phyloP scores from a whole-genome alignment of 768 basidiomycete genomes.

The Clathrus columnatus region DNA sequence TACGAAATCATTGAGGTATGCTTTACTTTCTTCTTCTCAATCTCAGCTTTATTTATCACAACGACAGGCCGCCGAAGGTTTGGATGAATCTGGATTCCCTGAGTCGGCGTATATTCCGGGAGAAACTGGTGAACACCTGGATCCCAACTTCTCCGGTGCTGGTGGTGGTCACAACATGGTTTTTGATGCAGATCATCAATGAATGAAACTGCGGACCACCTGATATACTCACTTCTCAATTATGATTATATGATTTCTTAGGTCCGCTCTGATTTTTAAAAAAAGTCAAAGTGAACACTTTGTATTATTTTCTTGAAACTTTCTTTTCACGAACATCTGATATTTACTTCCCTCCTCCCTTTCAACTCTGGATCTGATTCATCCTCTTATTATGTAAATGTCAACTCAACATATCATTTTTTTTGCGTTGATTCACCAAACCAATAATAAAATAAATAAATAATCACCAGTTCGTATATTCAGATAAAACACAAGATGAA shows the following conservation, averaged over 20 bases:
- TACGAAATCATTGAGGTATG: constrained; percentile 86
- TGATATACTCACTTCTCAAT: not conserved
- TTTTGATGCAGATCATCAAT: constrained; percentile 60
- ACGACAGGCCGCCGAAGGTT: constrained; percentile 67
- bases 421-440: too few relatives aligned
- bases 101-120: constrained; percentile 73
- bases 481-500: not conserved
- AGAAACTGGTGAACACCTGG: constrained; percentile 48
- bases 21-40: not conserved
- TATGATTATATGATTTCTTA: too few relatives aligned
- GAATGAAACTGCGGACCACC: too few relatives aligned
- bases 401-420: too few relatives aligned
- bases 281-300: too few relatives aligned
- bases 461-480: not conserved
- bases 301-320: too few relatives aligned
- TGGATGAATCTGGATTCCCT: constrained; percentile 79
- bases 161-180: constrained; percentile 33
- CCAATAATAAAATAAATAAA: too few relatives aligned
- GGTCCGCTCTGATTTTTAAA: too few relatives aligned
- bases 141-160: constrained; percentile 27
- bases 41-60: not conserved
- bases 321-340: too few relatives aligned
- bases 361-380: too few relatives aligned
- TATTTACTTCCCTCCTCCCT: too few relatives aligned
- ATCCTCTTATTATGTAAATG: too few relatives aligned